phyloP scores from a whole-genome alignment of 2,329 filamentous ascomycete species.

The Tricladium varicosporioides region DNA sequence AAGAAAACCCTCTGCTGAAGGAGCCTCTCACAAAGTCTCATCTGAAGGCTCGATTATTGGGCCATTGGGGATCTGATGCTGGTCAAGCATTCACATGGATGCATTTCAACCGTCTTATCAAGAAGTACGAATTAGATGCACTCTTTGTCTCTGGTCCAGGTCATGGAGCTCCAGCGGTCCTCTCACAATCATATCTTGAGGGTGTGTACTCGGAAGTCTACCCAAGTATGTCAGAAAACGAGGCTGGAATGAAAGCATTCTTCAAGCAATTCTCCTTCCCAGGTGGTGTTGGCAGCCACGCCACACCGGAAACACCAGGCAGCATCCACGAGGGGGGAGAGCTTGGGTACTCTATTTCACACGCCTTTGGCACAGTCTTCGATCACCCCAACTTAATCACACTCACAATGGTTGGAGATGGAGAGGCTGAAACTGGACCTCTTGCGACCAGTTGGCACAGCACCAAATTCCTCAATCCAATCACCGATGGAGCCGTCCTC shows the following conservation, averaged over 20 bases:
- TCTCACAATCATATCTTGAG: conserved; percentile 75
- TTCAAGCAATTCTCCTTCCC: conserved; percentile 85
- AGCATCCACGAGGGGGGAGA: conserved; percentile 78
- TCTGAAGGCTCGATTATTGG: conserved; percentile 70
- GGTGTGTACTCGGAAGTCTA: conserved; percentile 77
- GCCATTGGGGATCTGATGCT: conserved; percentile 78
- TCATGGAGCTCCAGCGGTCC: conserved; percentile 72
- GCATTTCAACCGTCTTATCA: conserved; percentile 80
- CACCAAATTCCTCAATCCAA: conserved; percentile 79
- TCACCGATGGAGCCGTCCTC: conserved; percentile 73
- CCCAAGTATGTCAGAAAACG: conserved; percentile 67
- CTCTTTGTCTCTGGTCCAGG: conserved; percentile 76
- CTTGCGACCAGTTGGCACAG: conserved; percentile 79
- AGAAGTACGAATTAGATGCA: conserved; percentile 72
- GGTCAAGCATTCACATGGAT: conserved; percentile 80
- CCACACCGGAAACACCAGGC: conserved; percentile 75
- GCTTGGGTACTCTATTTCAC: conserved; percentile 77
- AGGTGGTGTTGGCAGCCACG: conserved; percentile 74
- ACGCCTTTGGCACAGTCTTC: conserved; percentile 75
- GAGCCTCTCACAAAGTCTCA: conserved; percentile 66
- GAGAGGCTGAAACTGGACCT: conserved; percentile 78
- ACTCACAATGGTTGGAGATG: conserved; percentile 76
- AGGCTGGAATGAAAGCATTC: conserved; percentile 69
- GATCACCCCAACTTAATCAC: conserved; percentile 74
- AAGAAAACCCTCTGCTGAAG: conserved; percentile 68